phyloP scores from a whole-genome alignment of 352 stramenopile species.

The Phytophthora brassicae region DNA sequence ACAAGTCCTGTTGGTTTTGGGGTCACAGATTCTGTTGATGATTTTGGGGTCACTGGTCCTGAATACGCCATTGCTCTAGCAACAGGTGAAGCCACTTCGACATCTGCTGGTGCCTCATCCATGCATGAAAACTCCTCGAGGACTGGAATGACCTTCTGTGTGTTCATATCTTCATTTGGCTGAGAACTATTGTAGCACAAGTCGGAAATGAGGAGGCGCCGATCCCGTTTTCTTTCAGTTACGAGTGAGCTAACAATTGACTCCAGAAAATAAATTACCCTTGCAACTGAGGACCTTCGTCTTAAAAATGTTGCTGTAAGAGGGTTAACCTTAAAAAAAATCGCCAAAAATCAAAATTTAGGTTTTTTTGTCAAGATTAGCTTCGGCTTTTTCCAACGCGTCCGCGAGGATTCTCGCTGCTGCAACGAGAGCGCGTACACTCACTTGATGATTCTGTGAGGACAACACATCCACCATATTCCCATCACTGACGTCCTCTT shows the following conservation, averaged over 20 bases:
- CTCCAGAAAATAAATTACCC: no score
- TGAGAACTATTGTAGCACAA: constrained; percentile 4
- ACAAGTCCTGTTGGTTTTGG: no score
- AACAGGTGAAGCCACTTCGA: constrained; percentile 12
- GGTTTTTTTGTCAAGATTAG: constrained; percentile 3
- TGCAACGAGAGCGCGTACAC: constrained; percentile 41
- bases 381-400: constrained; percentile 37
- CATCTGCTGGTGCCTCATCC: constrained; percentile 6
- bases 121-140: constrained; percentile 17
- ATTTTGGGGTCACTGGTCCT: constrained; percentile 3
- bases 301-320: no score
- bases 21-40: no score
- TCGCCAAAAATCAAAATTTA: neutral
- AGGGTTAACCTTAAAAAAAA: neutral
- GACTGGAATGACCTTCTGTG: constrained; percentile 31
- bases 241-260: no score
- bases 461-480: constrained; percentile 33
- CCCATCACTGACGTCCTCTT: constrained; percentile 6
- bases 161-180: constrained; percentile 32
- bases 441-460: constrained; percentile 23
- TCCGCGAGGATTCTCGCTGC: constrained; percentile 49
- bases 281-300: no score
- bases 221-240: constrained; percentile 13
- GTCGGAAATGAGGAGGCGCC: constrained; percentile 22
- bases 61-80: neutral